Percentiles rank a stretch among this genome's conserved stretches.
Conservation (phyloP, 2,329 filamentous ascomycete genomes). For the Diaporthe longicolla region DNA sequence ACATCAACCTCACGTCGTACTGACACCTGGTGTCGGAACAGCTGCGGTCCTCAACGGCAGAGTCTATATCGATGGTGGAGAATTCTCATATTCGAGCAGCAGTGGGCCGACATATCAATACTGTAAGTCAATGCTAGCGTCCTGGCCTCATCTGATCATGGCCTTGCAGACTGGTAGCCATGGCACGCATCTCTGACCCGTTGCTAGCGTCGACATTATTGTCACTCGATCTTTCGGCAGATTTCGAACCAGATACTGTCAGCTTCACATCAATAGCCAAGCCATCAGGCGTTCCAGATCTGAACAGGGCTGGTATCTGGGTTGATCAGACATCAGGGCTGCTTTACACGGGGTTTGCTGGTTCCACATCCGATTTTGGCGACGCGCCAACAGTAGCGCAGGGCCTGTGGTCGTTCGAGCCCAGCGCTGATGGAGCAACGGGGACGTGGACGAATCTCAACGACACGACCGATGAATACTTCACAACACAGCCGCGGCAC, state of each 20-base stretch:
- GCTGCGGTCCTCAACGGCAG: slow-evolving; percentile 19
- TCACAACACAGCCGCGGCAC: slow-evolving; percentile 7
- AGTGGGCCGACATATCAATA: background rate
- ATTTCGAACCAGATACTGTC: slow-evolving; percentile 28
- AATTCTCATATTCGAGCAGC: slow-evolving; percentile 18
- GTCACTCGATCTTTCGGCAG: slow-evolving; percentile 19
- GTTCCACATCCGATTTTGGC: slow-evolving; percentile 1
- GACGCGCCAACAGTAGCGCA: slow-evolving; percentile 16
- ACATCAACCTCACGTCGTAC: background rate
- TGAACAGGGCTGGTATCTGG: slow-evolving; percentile 28
- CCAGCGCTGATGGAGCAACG: slow-evolving; percentile 20
- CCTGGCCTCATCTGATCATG: background rate
- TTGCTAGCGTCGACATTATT: background rate
- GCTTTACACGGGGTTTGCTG: slow-evolving; percentile 38
- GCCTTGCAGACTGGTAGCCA: background rate
- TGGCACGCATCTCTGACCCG: background rate
- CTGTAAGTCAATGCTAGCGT: background rate
- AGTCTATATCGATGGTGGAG: slow-evolving; percentile 11
- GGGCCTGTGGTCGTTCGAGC: slow-evolving; percentile 38
- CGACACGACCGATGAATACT: slow-evolving; percentile 8
- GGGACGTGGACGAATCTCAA: slow-evolving; percentile 40
- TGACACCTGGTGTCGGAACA: background rate
- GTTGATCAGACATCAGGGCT: slow-evolving; percentile 2
- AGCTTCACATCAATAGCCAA: slow-evolving; percentile 16
- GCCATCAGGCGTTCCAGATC: slow-evolving; percentile 28